A percentile compares a stretch with the other conserved stretches of the same genome.
These are phyloP conservation scores for Mycena pura DNA, from an alignment of 768 basidiomycete genomes.

Conservation along the genomic window DNA sequence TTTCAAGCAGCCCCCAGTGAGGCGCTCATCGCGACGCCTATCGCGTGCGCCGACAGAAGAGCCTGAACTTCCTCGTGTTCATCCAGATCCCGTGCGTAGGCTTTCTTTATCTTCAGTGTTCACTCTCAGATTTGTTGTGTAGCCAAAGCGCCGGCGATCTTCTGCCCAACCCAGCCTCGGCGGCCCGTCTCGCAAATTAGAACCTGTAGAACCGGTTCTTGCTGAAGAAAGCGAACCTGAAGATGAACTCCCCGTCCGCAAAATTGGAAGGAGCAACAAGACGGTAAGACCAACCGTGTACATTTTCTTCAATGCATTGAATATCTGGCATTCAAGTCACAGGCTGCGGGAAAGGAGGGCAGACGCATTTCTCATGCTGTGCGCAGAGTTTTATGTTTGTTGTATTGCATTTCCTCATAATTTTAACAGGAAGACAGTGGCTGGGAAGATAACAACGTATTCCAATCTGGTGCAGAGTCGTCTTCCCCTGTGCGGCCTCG, in stretches of 20 bases:
- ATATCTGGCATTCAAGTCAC: slow-evolving; percentile 39
- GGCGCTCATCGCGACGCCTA: slow-evolving; percentile 70
- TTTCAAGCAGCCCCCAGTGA: slow-evolving; percentile 35
- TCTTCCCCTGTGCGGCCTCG: slow-evolving; percentile 75
- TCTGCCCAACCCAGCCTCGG: slow-evolving; percentile 78
- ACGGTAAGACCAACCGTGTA: slow-evolving; percentile 44
- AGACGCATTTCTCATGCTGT: slow-evolving; percentile 63
- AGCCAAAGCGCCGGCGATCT: slow-evolving; percentile 84
- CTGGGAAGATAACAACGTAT: slow-evolving; percentile 91
- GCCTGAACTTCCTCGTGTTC: slow-evolving; percentile 45
- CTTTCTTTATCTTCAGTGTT: slow-evolving; percentile 16
- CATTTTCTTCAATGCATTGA: slow-evolving; percentile 6
- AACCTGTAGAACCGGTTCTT: slow-evolving; percentile 51
- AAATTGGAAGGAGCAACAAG: slow-evolving; percentile 67
- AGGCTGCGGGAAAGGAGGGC: slow-evolving; percentile 56
- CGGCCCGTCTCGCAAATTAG: slow-evolving; percentile 47
- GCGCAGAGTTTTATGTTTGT: slow-evolving; percentile 24
- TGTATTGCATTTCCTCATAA: background rate
- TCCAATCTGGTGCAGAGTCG: slow-evolving; percentile 90
- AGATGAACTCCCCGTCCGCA: slow-evolving; percentile 64
- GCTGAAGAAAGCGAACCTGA: slow-evolving; percentile 82
- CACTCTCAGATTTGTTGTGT: slow-evolving; percentile 19
- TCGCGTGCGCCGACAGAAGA: slow-evolving; percentile 62
- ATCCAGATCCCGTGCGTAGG: slow-evolving; percentile 65
- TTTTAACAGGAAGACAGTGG: slow-evolving; percentile 67